phyloP scores from a whole-genome alignment of 352 stramenopile genomes.

The Pythium biforme region DNA sequence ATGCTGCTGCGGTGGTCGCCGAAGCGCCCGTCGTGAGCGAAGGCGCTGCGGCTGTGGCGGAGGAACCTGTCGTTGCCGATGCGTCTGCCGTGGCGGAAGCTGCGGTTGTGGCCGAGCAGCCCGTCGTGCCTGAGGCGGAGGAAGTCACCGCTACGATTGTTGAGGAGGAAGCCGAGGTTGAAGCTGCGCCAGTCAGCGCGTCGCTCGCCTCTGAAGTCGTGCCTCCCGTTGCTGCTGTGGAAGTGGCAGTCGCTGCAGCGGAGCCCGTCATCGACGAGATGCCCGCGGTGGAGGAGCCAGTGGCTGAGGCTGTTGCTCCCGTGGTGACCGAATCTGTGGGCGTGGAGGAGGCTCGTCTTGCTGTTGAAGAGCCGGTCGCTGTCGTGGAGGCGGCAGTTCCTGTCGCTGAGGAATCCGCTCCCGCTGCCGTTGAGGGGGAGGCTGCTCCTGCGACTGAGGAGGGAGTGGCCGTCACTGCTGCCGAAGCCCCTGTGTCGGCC shows the following conservation, averaged over 20 bases:
- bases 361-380: background rate
- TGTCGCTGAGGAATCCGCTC: constrained; percentile 3
- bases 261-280: constrained; percentile 1
- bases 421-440: constrained; percentile 16
- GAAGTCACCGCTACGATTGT: too few relatives aligned
- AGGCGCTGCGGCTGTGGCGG: too few relatives aligned
- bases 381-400: constrained; percentile 8
- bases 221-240: background rate
- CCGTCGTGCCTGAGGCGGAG: background rate
- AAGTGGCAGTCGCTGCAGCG: background rate
- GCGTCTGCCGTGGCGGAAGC: too few relatives aligned
- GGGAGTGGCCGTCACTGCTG: too few relatives aligned
- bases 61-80: background rate
- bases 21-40: constrained; percentile 1
- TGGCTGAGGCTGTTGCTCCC: background rate
- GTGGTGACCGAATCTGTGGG: background rate
- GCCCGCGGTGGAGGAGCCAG: background rate
- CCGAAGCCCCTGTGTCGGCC: too few relatives aligned
- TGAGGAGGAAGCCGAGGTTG: background rate
- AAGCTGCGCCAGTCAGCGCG: background rate
- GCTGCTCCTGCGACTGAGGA: constrained; percentile 12
- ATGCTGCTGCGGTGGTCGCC: background rate
- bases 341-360: background rate
- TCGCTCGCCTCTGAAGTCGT: background rate
- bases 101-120: background rate